A percentile compares a stretch with the other conserved stretches of the same genome.
These are phyloP conservation scores for Phaffomyces antillensis DNA, from an alignment of 805 yeast genomes.

Conservation along the genomic window DNA sequence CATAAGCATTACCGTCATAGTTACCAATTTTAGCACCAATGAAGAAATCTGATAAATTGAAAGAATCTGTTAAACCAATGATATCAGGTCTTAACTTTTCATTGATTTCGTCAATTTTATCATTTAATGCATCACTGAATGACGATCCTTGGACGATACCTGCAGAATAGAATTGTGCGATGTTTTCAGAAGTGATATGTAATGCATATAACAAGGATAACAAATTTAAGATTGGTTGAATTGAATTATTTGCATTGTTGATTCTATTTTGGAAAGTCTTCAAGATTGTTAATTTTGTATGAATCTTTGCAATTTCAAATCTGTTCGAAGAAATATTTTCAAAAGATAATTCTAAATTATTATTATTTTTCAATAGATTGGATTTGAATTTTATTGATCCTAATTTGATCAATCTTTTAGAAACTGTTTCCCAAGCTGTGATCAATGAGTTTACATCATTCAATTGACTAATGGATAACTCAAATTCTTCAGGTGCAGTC, in stretches of 20 bases:
- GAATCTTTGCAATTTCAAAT: slow-evolving; percentile 27
- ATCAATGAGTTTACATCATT: slow-evolving; percentile 10
- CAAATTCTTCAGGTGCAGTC: not conserved
- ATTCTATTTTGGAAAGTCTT: slow-evolving; percentile 24
- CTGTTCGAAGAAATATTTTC: slow-evolving; percentile 21
- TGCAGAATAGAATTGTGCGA: slow-evolving; percentile 54
- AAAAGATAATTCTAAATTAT: slow-evolving; percentile 14
- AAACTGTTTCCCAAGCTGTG: slow-evolving; percentile 28
- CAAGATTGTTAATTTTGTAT: slow-evolving; percentile 30
- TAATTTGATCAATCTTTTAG: slow-evolving; percentile 14
- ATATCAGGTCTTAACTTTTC: slow-evolving; percentile 57
- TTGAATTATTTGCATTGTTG: slow-evolving; percentile 26
- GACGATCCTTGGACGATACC: slow-evolving; percentile 37
- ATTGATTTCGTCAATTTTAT: slow-evolving; percentile 25
- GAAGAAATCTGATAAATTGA: slow-evolving; percentile 70
- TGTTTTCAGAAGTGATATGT: slow-evolving; percentile 52
- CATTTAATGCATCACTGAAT: slow-evolving; percentile 27
- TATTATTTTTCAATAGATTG: slow-evolving; percentile 6
- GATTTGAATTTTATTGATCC: slow-evolving; percentile 14
- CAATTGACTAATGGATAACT: slow-evolving; percentile 16
- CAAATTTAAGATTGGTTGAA: slow-evolving; percentile 36
- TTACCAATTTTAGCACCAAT: slow-evolving; percentile 79
- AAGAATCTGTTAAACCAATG: slow-evolving; percentile 75
- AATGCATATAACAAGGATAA: slow-evolving; percentile 59
- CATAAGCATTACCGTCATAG: slow-evolving; percentile 75